Evolutionary conservation across 2,329 filamentous ascomycete genomes (phyloP).

Genomic region (Xylariaceae sp.): DNA sequence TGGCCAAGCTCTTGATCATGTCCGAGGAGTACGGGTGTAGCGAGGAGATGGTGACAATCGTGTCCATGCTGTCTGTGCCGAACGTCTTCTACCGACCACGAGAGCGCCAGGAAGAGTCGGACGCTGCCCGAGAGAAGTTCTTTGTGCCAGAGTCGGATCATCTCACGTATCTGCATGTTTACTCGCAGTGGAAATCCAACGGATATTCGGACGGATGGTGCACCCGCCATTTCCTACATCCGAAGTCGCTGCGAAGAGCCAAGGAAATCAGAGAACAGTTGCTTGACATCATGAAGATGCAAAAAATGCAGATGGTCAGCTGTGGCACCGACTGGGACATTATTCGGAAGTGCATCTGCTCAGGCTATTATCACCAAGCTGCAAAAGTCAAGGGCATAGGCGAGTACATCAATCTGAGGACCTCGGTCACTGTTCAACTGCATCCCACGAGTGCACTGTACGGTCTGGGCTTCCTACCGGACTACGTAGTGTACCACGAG

Average conservation of each 20-base stretch:
- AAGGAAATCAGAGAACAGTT: constrained; percentile 94
- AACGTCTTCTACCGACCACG: constrained; percentile 96
- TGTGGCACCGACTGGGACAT: constrained; percentile 97
- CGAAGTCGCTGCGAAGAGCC: constrained; percentile 86
- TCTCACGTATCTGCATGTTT: constrained; percentile 90
- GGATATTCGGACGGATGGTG: constrained; percentile 90
- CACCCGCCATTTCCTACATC: constrained; percentile 84
- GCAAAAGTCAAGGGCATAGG: constrained; percentile 93
- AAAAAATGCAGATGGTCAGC: constrained; percentile 80
- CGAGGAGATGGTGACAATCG: constrained; percentile 97
- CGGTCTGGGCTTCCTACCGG: constrained; percentile 85
- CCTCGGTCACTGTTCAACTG: constrained; percentile 86
- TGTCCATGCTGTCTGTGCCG: constrained; percentile 95
- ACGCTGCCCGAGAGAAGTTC: constrained; percentile 93
- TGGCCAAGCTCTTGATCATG: constrained; percentile 92
- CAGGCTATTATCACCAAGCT: constrained; percentile 96
- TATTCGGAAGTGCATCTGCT: constrained; percentile 93
- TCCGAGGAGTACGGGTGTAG: constrained; percentile 85
- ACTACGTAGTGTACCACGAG: constrained; percentile 98
- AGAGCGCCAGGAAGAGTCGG: constrained; percentile 93
- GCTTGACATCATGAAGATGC: constrained; percentile 86
- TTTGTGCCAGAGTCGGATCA: constrained; percentile 98
- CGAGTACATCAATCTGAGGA: constrained; percentile 95
- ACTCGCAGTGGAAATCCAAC: constrained; percentile 90
- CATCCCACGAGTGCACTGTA: constrained; percentile 93